Base-by-base conservation (phyloP, 1,284 basidiomycete species). In the Cryptococcus amylolentus region DNA sequence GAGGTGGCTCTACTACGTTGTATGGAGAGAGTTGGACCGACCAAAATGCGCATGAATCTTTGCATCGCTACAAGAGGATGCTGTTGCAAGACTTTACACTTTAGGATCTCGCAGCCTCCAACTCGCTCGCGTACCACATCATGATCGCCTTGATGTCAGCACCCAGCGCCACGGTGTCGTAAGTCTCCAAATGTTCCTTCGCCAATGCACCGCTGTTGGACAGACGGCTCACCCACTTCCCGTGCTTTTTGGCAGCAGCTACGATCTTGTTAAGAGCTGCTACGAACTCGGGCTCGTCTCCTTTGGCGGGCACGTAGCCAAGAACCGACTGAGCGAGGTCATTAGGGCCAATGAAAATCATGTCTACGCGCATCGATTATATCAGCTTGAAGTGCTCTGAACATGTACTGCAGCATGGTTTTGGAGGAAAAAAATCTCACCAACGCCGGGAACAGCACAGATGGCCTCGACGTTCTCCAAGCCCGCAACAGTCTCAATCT, bases 391-490 rank as follows among this genome's bases (percentile, higher is more conserved):
- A 31, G 28, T 31, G 9, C 28, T 9, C 5, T 31, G 28, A 4
- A 7, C 9, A 16, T n/a, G n/a, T n/a, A n/a, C n/a, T n/a, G n/a
- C n/a, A n/a, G n/a, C n/a, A n/a, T n/a, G n/a, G n/a, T n/a, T n/a
- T n/a, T n/a, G n/a, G 27, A 9, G 35, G 23, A n/a, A 41, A 18
- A 12, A 12, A 41, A 41, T 4, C 40, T 41, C 40, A 62, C 60
- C 66, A n/a, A 70, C 61, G 39, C 68, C 68, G 3, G 55, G 57
- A 7, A 72, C 66, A 5, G 61, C 61, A 26, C 50, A 51, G 45
- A 72, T 72, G 42, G 52, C 67, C 16, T 69, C 67, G 6, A 65
- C 67, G 42, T 72, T 72, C 50, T 64, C 56, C 7, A 72, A 20
- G 10, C 64, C 70, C 31, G 60, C 65, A 4, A 16, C n/a, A 0